Percentiles rank a stretch among this genome's conserved stretches.
Evolutionary conservation across 805 yeast species (phyloP).

Genomic region (Cyberlindnera samutprakarnensis): DNA sequence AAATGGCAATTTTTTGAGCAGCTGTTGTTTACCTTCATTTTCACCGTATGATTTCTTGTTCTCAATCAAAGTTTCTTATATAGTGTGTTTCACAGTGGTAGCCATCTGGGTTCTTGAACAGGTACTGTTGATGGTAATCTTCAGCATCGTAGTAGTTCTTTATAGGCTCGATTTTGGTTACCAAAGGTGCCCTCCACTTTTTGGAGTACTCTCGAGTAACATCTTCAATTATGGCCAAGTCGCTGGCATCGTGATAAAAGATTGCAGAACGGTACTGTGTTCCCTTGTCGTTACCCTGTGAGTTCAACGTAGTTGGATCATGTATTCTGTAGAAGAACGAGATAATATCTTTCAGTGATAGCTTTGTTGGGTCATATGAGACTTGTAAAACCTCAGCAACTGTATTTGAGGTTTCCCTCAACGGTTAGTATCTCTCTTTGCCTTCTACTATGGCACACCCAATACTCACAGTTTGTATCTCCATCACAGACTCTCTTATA

Average conservation of each 20-base stretch:
- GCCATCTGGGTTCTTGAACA: constrained; percentile 75
- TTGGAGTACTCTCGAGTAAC: constrained; percentile 52
- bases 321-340: constrained; percentile 88
- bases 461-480: constrained; percentile 40
- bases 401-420: no score
- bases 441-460: no score
- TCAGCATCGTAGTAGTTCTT: constrained; percentile 86
- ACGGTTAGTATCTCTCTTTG: no score
- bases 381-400: constrained; percentile 79
- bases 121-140: constrained; percentile 82
- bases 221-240: constrained; percentile 34
- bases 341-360: constrained; percentile 52
- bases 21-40: no score
- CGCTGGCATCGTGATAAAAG: constrained; percentile 48
- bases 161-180: constrained; percentile 63
- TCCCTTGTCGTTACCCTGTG: constrained; percentile 86
- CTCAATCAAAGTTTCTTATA: constrained; percentile 40
- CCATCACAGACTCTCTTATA: constrained; percentile 75
- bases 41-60: no score
- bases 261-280: constrained; percentile 87
- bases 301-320: constrained; percentile 81
- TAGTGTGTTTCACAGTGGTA: constrained; percentile 90
- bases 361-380: constrained; percentile 65
- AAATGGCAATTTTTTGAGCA: no score
- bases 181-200: constrained; percentile 62